Conservation (phyloP, 805 yeast genomes). For the Debaryomyces maramus region DNA sequence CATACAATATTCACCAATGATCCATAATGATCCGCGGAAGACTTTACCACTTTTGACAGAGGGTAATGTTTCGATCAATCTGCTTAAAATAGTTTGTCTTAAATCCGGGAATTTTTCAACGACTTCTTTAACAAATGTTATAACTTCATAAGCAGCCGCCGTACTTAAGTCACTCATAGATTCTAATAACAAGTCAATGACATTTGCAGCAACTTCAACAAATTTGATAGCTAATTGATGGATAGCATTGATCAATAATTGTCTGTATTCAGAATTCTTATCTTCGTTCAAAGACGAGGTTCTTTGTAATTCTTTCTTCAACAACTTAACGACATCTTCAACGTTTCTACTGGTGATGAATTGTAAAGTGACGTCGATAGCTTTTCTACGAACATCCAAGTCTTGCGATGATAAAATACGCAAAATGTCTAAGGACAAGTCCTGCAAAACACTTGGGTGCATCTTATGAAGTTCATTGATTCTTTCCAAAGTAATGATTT, state of each 20-base stretch:
- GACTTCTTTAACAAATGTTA: constrained; percentile 90
- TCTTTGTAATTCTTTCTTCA: constrained; percentile 85
- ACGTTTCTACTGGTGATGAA: constrained; percentile 85
- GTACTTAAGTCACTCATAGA: constrained; percentile 83
- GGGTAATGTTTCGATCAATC: constrained; percentile 62
- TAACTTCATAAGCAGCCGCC: constrained; percentile 83
- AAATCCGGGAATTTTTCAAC: constrained; percentile 87
- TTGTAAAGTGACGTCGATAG: constrained; percentile 78
- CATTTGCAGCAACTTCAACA: constrained; percentile 87
- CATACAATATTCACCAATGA: constrained; percentile 85
- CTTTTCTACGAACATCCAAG: constrained; percentile 85
- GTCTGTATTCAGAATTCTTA: constrained; percentile 82
- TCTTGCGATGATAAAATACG: constrained; percentile 87
- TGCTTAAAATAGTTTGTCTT: constrained; percentile 61
- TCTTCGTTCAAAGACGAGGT: constrained; percentile 75
- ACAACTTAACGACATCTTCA: constrained; percentile 86
- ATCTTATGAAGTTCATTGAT: constrained; percentile 70
- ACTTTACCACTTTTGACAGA: constrained; percentile 84
- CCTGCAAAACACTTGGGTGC: constrained; percentile 82
- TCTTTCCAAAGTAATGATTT: constrained; percentile 86
- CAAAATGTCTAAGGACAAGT: constrained; percentile 79
- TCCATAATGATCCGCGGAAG: constrained; percentile 92
- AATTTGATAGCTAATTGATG: constrained; percentile 86
- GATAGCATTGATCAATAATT: constrained; percentile 80
- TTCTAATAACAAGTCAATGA: constrained; percentile 83